phyloP scores from a whole-genome alignment of 257 asterid genomes.

The Henckelia pumila region DNA sequence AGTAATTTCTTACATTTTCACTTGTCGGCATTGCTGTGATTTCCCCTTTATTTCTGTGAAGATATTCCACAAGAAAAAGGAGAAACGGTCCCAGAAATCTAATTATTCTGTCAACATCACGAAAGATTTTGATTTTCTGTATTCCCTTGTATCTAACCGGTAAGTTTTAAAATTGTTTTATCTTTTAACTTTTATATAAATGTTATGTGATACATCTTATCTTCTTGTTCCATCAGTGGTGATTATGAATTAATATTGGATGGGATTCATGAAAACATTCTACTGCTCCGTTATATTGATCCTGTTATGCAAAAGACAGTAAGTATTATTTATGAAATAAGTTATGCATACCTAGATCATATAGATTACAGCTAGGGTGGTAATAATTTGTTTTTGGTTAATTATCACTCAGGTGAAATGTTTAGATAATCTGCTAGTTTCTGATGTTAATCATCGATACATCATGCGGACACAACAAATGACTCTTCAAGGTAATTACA shows the following conservation, averaged over 20 bases:
- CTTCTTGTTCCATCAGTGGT: constrained; percentile 55
- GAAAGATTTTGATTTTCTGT: constrained; percentile 65
- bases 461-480: constrained; percentile 78
- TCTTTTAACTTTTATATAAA: constrained; percentile 23
- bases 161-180: constrained; percentile 30
- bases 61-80: constrained; percentile 83
- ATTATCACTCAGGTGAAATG: constrained; percentile 65
- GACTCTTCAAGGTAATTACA: constrained; percentile 71
- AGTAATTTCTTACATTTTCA: constrained; percentile 17
- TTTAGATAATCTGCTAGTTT: constrained; percentile 64
- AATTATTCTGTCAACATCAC: constrained; percentile 36
- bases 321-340: constrained; percentile 32
- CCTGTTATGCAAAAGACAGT: constrained; percentile 94
- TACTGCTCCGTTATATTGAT: constrained; percentile 81
- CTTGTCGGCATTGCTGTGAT: constrained; percentile 16
- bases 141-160: constrained; percentile 81
- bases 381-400: constrained; percentile 11
- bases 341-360: constrained; percentile 11
- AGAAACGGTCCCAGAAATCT: constrained; percentile 50
- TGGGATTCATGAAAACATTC: constrained; percentile 85
- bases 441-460: constrained; percentile 66
- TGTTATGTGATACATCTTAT: constrained; percentile 24
- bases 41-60: constrained; percentile 25
- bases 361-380: neutral
- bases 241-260: constrained; percentile 83